These are phyloP conservation scores for Pythium apleroticum DNA, from an alignment of 352 stramenopile genomes.

Conservation along the genomic window DNA sequence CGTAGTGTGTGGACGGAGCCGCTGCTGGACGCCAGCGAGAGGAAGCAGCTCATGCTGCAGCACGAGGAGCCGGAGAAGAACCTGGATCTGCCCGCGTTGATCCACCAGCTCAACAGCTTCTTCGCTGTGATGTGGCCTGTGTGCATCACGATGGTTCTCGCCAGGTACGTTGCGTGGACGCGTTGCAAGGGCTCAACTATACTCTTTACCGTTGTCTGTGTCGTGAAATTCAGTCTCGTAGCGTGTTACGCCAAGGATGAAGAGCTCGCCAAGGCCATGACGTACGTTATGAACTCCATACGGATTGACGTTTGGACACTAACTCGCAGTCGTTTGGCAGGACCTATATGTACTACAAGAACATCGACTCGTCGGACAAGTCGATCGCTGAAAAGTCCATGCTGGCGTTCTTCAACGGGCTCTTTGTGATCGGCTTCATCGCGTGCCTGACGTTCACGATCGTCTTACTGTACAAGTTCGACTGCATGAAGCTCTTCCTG, in stretches of 20 bases:
- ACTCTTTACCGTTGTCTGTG: too few relatives aligned
- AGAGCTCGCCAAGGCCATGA: constrained; percentile 53
- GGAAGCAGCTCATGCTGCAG: constrained; percentile 10
- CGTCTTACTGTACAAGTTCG: constrained; percentile 83
- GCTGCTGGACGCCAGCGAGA: constrained; percentile 29
- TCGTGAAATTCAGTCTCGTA: constrained; percentile 59
- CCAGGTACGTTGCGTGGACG: constrained; percentile 36
- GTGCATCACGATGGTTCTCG: constrained; percentile 64
- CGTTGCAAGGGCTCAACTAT: not conserved
- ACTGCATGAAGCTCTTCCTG: constrained; percentile 73
- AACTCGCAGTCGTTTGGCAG: constrained; percentile 25
- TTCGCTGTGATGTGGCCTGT: constrained; percentile 77
- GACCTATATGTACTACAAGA: constrained; percentile 81
- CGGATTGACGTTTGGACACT: not conserved
- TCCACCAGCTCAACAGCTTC: constrained; percentile 75
- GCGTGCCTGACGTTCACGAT: constrained; percentile 73
- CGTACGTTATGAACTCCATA: constrained; percentile 30
- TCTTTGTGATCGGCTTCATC: constrained; percentile 82
- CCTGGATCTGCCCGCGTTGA: constrained; percentile 35
- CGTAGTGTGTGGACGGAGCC: constrained; percentile 57
- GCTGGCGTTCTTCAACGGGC: constrained; percentile 70
- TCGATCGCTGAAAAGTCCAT: constrained; percentile 48
- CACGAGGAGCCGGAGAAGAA: constrained; percentile 20
- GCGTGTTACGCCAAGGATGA: constrained; percentile 49
- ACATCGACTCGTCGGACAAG: constrained; percentile 49